Evolutionary conservation across 2,329 filamentous ascomycete genomes (phyloP), one percentile per base, ranked within the genome.

Genomic region (Botrytis fragariae): DNA sequence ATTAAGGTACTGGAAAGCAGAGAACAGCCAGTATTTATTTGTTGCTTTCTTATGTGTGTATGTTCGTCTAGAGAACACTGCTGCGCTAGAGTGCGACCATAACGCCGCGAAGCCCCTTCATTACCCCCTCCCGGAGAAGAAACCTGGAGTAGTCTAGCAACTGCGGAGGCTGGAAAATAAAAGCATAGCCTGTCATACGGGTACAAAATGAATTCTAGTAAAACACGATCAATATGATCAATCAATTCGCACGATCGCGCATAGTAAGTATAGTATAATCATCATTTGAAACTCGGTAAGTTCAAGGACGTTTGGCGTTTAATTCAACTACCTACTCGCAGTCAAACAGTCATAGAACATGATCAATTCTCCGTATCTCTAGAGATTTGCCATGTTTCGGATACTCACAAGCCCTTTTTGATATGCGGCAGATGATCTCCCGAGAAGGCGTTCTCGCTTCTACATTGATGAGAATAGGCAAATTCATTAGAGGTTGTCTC

Each of bases 381-480:
- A 63, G 12, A 61, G 45, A 72, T 62, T 61, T 72, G 67, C 42
- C 59, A 54, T 72, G 54, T 67, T 73, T 75, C 62, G 60, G 71
- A 67, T 51, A 60, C 70, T 48, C 75, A 64, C 39, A 70, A 75
- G 72, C 73, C 63, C 39, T 67, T 75, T 59, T 69, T 69, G 37
- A 67, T 32, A 67, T 73, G 73, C 74, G 75, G 76, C 69, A 77
- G 76, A 65, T 75, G 76, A 78, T 77, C 76, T 76, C 76, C 75
- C 76, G 76, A 71, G 68, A 44, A 73, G 70, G 73, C 61, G 57
- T 61, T 61, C 60, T 71, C 72, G 72, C 72, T 70, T 73, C 65
- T 35, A 70, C 32, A 42, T 73, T 32, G 42, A 71, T 64, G 60
- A 45, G 60, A 63, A 71, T n/a, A 71, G 45, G 44, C 61, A 62